Evolutionary conservation across 768 basidiomycete species (phyloP).

Genomic region (Serendipita sp.): DNA sequence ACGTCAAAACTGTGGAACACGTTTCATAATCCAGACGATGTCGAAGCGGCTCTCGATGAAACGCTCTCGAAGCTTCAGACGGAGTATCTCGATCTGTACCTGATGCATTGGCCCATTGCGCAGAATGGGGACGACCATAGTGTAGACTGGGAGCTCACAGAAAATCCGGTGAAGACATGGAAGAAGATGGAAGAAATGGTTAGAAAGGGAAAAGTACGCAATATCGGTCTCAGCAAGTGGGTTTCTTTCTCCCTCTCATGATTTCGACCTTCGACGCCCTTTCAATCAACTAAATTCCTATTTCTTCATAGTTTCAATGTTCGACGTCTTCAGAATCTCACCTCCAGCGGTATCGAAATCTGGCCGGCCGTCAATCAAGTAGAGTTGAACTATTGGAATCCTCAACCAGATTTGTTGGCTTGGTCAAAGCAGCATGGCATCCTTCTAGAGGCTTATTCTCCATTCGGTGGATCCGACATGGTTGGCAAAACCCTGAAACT

Average conservation of each 20-base stretch:
- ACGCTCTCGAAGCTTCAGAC: constrained; percentile 44
- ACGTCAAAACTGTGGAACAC: constrained; percentile 66
- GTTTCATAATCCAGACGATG: constrained; percentile 59
- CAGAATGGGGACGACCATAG: neutral
- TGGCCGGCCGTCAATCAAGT: constrained; percentile 63
- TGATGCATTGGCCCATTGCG: constrained; percentile 54
- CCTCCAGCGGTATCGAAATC: constrained; percentile 39
- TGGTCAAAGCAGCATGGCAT: constrained; percentile 47
- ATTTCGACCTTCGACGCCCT: no score
- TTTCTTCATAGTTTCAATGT: constrained; percentile 38
- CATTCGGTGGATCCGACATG: constrained; percentile 45
- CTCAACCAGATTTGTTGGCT: constrained; percentile 63
- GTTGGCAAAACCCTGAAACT: constrained; percentile 43
- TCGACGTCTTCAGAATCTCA: constrained; percentile 45
- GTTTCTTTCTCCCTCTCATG: constrained; percentile 12
- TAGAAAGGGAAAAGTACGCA: constrained; percentile 56
- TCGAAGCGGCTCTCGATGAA: constrained; percentile 52
- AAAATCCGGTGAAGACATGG: constrained; percentile 66
- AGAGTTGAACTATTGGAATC: constrained; percentile 62
- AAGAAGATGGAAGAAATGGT: constrained; percentile 65
- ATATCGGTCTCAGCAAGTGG: constrained; percentile 77
- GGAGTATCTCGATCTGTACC: constrained; percentile 63
- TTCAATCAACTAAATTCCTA: neutral
- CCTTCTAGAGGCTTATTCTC: constrained; percentile 63
- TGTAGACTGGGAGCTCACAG: constrained; percentile 41